Percentiles rank a stretch among this genome's conserved stretches.
These are phyloP conservation scores for Dichomitus squalens DNA, from an alignment of 1,284 basidiomycete species.

Conservation along the genomic window DNA sequence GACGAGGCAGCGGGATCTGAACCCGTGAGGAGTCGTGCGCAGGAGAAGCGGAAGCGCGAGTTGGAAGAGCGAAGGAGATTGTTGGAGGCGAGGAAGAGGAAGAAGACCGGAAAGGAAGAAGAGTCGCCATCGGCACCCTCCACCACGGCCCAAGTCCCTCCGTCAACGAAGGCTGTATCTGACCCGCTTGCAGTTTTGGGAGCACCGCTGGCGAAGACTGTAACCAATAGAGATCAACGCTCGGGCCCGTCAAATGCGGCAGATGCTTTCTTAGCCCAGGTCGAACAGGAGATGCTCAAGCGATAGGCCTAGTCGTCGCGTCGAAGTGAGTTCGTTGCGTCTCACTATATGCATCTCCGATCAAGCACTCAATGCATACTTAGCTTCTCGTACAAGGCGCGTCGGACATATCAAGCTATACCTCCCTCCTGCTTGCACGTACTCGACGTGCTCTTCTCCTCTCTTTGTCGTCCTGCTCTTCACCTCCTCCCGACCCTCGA, in stretches of 20 bases:
- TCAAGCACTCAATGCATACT: slow-evolving; percentile 4
- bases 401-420: slow-evolving; percentile 55
- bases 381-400: slow-evolving; percentile 45
- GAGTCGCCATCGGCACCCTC: not conserved
- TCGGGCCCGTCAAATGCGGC: slow-evolving; percentile 41
- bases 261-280: slow-evolving; percentile 63
- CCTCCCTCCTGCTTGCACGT: slow-evolving; percentile 42
- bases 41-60: slow-evolving; percentile 80
- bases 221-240: slow-evolving; percentile 21
- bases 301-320: not conserved
- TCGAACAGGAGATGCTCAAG: slow-evolving; percentile 48
- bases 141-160: not conserved
- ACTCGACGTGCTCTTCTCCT: slow-evolving; percentile 45
- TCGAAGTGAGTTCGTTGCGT: slow-evolving; percentile 4
- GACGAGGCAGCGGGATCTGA: slow-evolving; percentile 30
- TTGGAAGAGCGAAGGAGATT: slow-evolving; percentile 75
- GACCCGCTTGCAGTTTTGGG: slow-evolving; percentile 47
- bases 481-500: slow-evolving; percentile 44
- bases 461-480: slow-evolving; percentile 35
- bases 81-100: slow-evolving; percentile 81
- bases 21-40: slow-evolving; percentile 54
- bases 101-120: slow-evolving; percentile 43
- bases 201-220: slow-evolving; percentile 26
- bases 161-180: slow-evolving; percentile 8
- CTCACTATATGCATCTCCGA: not conserved